Conservation (phyloP, 768 basidiomycete genomes). For the Cystofilobasidium bisporidii region DNA sequence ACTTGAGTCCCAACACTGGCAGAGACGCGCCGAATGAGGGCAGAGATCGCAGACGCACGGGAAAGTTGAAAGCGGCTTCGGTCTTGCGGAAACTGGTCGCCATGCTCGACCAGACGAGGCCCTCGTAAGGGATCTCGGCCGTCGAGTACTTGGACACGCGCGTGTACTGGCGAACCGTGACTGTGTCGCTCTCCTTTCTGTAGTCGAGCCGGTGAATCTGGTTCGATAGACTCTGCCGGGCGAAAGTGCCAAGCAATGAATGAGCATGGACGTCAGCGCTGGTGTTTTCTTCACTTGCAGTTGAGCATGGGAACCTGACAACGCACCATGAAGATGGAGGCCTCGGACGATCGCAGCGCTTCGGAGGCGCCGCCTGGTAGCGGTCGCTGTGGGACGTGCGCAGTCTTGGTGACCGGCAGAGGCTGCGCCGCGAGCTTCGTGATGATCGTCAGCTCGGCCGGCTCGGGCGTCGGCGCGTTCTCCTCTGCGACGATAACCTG, state of each 20-base stretch:
- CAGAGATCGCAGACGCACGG: slow-evolving; percentile 39
- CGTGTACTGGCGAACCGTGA: slow-evolving; percentile 78
- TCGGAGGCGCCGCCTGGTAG: slow-evolving; percentile 28
- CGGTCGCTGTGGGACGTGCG: slow-evolving; percentile 3
- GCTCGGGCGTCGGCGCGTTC: background rate
- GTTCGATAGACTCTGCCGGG: slow-evolving; percentile 43
- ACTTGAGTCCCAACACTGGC: too few relatives aligned
- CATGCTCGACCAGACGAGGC: slow-evolving; percentile 86
- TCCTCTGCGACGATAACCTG: slow-evolving; percentile 24
- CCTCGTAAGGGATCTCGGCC: slow-evolving; percentile 63
- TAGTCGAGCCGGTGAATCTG: slow-evolving; percentile 90
- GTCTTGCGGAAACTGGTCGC: slow-evolving; percentile 79
- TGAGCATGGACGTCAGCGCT: too few relatives aligned
- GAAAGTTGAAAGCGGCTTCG: slow-evolving; percentile 61
- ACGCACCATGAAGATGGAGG: slow-evolving; percentile 18
- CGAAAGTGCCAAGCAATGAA: too few relatives aligned
- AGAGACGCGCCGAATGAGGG: background rate
- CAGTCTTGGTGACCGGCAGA: background rate
- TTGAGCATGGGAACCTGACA: too few relatives aligned
- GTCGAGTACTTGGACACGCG: slow-evolving; percentile 50
- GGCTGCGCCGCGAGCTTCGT: background rate
- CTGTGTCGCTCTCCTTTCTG: slow-evolving; percentile 57
- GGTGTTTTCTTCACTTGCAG: too few relatives aligned
- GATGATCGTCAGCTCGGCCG: background rate
- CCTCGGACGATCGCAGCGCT: slow-evolving; percentile 14